Conservation (phyloP, 2,329 filamentous ascomycete species). For the Dactylellina sp. region DNA sequence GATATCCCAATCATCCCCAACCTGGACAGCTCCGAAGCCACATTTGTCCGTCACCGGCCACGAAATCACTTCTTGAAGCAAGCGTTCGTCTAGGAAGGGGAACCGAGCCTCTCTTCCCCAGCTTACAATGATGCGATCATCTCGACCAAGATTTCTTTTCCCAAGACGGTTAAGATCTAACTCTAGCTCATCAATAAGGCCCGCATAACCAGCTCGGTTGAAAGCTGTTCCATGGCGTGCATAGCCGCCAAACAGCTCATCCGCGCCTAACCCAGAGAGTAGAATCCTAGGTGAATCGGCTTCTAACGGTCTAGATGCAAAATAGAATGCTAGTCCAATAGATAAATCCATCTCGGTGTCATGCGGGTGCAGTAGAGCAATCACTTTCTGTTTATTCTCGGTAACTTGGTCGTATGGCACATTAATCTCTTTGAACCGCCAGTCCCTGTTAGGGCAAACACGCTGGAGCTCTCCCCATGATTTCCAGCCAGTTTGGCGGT, state of each 20-base stretch:
- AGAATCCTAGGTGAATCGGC: slow-evolving; percentile 73
- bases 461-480: slow-evolving; percentile 79
- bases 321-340: slow-evolving; percentile 93
- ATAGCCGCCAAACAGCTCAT: slow-evolving; percentile 96
- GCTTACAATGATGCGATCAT: slow-evolving; percentile 89
- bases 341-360: slow-evolving; percentile 99
- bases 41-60: slow-evolving; percentile 86
- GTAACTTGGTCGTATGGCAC: slow-evolving; percentile 81
- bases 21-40: slow-evolving; percentile 73
- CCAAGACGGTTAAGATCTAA: slow-evolving; percentile 87
- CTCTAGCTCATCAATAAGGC: slow-evolving; percentile 82
- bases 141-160: slow-evolving; percentile 92
- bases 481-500: slow-evolving; percentile 84
- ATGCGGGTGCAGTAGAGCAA: slow-evolving; percentile 86
- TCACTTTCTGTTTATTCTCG: slow-evolving; percentile 75
- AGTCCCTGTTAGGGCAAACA: slow-evolving; percentile 77
- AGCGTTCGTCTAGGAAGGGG: slow-evolving; percentile 86
- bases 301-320: slow-evolving; percentile 80
- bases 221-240: slow-evolving; percentile 84
- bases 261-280: slow-evolving; percentile 90
- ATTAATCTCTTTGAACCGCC: slow-evolving; percentile 87
- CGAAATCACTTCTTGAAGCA: slow-evolving; percentile 83
- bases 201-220: slow-evolving; percentile 73
- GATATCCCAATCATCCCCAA: slow-evolving; percentile 59
- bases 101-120: slow-evolving; percentile 91